Conservation (phyloP, 108 stramenopile genomes). For the Ochromonas danica region DNA sequence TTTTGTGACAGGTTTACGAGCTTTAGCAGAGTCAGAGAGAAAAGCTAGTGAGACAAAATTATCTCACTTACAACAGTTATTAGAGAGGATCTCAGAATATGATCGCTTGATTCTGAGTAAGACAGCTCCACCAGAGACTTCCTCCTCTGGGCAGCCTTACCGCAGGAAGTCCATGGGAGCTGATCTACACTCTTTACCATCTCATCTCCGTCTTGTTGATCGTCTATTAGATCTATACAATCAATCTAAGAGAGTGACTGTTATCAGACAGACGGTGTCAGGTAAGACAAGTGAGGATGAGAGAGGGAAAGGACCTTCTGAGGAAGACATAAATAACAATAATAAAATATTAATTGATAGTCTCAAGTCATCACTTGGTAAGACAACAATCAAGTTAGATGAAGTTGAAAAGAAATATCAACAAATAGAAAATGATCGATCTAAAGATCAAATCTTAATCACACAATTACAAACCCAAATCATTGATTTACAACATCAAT, state of each 20-base stretch:
- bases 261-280: background rate
- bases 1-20: background rate
- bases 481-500: background rate
- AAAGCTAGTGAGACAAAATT: background rate
- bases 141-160: background rate
- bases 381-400: background rate
- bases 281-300: background rate
- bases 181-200: conserved; percentile 10
- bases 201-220: conserved; percentile 29
- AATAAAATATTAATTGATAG: background rate
- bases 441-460: background rate
- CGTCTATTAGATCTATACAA: conserved; percentile 20
- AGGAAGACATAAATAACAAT: background rate
- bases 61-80: background rate
- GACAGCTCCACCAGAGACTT: conserved; percentile 1
- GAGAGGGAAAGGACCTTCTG: background rate
- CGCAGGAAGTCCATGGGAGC: conserved; percentile 5
- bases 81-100: conserved; percentile 12
- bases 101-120: conserved; percentile 18
- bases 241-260: conserved; percentile 16
- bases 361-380: background rate
- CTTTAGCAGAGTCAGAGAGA: background rate
- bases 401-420: background rate
- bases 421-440: background rate
- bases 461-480: background rate